A percentile compares a stretch with the other conserved stretches of the same genome.
These are phyloP conservation scores for Sanghuangporus baumii DNA, from an alignment of 1,284 basidiomycete species.

Conservation along the genomic window DNA sequence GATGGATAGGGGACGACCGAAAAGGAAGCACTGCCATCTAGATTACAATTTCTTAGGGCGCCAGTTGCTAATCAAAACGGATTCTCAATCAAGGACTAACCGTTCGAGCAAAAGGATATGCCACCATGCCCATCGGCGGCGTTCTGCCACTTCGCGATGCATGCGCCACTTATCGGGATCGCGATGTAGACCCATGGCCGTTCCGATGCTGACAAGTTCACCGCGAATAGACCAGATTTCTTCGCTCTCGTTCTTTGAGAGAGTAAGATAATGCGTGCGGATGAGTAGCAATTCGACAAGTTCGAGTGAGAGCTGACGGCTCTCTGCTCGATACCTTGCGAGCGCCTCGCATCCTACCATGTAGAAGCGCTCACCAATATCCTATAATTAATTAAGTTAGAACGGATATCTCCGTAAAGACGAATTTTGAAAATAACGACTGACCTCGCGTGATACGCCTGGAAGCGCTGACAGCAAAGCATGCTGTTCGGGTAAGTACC, in stretches of 20 bases:
- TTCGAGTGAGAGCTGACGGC: slow-evolving; percentile 62
- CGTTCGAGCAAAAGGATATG: slow-evolving; percentile 73
- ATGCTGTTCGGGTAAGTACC: slow-evolving; percentile 65
- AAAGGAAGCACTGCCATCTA: slow-evolving; percentile 81
- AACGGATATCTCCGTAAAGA: slow-evolving; percentile 13
- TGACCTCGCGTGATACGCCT: neutral
- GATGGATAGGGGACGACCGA: slow-evolving; percentile 69
- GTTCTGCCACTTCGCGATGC: slow-evolving; percentile 59
- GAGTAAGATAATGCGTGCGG: slow-evolving; percentile 62
- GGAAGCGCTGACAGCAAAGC: slow-evolving; percentile 35
- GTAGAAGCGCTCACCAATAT: slow-evolving; percentile 58
- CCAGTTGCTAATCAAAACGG: neutral
- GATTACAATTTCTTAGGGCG: neutral
- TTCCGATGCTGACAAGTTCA: slow-evolving; percentile 64
- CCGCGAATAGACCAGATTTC: slow-evolving; percentile 72
- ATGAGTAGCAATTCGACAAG: slow-evolving; percentile 68
- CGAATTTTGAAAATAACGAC: neutral
- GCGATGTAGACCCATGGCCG: slow-evolving; percentile 76
- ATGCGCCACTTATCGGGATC: slow-evolving; percentile 72
- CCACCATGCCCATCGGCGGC: slow-evolving; percentile 83
- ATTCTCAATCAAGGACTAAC: slow-evolving; percentile 31
- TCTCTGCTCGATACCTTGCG: slow-evolving; percentile 54
- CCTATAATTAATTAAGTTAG: slow-evolving; percentile 35
- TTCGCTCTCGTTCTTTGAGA: slow-evolving; percentile 68
- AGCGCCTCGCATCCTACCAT: slow-evolving; percentile 60